A percentile compares a stretch with the other conserved stretches of the same genome.
These are phyloP conservation scores for Cladorrhinum sp. DNA, from an alignment of 2,329 filamentous ascomycete genomes.

Conservation along the genomic window DNA sequence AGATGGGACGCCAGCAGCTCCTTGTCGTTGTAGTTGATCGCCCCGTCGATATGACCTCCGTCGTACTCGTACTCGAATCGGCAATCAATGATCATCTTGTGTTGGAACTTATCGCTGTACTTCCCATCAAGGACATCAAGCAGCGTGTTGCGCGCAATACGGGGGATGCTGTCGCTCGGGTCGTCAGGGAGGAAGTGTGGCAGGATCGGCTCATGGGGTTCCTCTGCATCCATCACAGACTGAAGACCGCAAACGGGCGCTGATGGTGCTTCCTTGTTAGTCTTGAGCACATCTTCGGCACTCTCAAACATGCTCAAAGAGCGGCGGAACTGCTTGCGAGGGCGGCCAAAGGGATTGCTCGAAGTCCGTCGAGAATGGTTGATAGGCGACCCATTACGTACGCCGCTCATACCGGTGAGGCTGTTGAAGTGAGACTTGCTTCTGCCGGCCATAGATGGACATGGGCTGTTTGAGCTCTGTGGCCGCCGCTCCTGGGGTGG, in stretches of 20 bases:
- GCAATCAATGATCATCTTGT: slow-evolving; percentile 89
- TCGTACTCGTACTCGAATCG: slow-evolving; percentile 99
- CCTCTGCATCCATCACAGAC: slow-evolving; percentile 81
- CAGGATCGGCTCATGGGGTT: slow-evolving; percentile 67
- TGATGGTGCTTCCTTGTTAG: slow-evolving; percentile 62
- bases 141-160: slow-evolving; percentile 79
- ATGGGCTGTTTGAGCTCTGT: slow-evolving; percentile 59
- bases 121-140: slow-evolving; percentile 84
- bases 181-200: slow-evolving; percentile 82
- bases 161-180: slow-evolving; percentile 79
- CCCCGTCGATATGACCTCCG: slow-evolving; percentile 89
- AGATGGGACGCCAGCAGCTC: slow-evolving; percentile 77
- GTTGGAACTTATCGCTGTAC: slow-evolving; percentile 71
- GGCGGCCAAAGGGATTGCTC: slow-evolving; percentile 66
- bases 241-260: slow-evolving; percentile 50
- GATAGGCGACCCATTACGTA: slow-evolving; percentile 73
- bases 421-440: slow-evolving; percentile 64
- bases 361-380: slow-evolving; percentile 68
- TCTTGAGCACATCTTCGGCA: slow-evolving; percentile 81
- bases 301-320: slow-evolving; percentile 98
- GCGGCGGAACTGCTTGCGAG: slow-evolving; percentile 83
- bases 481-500: slow-evolving; percentile 68
- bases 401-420: slow-evolving; percentile 46
- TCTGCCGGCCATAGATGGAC: slow-evolving; percentile 45
- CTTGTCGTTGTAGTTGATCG: slow-evolving; percentile 96